Percentiles rank a stretch among this genome's conserved stretches.
Conservation (phyloP, 257 asterid species). For the Fraxinus pennsylvanica region DNA sequence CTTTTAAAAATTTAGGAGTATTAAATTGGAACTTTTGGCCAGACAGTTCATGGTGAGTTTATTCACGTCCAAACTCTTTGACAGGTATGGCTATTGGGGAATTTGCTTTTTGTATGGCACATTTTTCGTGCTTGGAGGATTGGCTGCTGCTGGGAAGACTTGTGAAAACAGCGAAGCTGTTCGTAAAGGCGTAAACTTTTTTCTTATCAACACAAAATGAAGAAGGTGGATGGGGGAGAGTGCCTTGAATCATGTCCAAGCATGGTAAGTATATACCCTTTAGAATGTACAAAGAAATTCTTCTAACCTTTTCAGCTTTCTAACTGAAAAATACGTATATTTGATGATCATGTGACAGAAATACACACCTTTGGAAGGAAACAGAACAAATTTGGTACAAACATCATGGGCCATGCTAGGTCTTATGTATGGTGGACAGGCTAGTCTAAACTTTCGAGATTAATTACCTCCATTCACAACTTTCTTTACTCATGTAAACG, state of each 20-base stretch:
- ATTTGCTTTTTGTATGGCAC: constrained; percentile 75
- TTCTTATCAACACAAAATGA: constrained; percentile 30
- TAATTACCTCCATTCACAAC: no score
- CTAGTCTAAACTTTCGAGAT: constrained; percentile 7
- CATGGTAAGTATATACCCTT: constrained; percentile 43
- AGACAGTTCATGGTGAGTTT: no score
- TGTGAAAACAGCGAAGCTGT: constrained; percentile 52
- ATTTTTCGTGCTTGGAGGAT: constrained; percentile 52
- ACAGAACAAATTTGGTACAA: constrained; percentile 72
- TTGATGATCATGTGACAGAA: constrained; percentile 39
- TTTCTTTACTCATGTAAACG: no score
- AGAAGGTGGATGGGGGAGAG: constrained; percentile 69
- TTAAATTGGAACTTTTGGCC: no score
- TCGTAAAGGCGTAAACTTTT: constrained; percentile 51
- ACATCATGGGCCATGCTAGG: constrained; percentile 92
- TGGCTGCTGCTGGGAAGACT: constrained; percentile 55
- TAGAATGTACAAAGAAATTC: no score
- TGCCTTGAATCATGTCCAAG: constrained; percentile 72
- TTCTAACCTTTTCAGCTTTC: no score
- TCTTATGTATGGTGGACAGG: constrained; percentile 36
- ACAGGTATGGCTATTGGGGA: constrained; percentile 81
- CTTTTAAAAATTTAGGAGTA: no score
- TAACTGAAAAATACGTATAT: background rate
- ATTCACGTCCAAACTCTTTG: background rate
- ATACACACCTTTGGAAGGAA: constrained; percentile 71